These are phyloP conservation scores for Saccharomycopsis sp. DNA, from an alignment of 805 yeast genomes.

Conservation along the genomic window DNA sequence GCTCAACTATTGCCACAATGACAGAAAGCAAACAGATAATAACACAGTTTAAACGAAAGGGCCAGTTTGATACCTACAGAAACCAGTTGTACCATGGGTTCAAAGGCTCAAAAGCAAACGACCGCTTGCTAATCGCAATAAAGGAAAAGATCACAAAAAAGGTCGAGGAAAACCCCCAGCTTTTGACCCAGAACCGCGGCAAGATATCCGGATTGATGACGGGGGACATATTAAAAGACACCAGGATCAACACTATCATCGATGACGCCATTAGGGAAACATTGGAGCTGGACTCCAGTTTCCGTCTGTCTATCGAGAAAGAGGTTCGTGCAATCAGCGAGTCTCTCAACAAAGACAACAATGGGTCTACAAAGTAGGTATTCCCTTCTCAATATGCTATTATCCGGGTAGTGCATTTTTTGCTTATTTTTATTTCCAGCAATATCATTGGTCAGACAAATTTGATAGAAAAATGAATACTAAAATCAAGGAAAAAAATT, in stretches of 20 bases:
- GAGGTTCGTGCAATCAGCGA: neutral
- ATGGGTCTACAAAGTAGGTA: neutral
- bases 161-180: conserved; percentile 3
- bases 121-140: neutral
- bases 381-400: too few species aligned
- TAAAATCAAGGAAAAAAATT: neutral
- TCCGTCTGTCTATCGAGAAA: neutral
- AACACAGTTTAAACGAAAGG: conserved; percentile 15
- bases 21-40: conserved; percentile 13
- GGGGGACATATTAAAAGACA: conserved; percentile 16
- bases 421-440: neutral
- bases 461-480: neutral
- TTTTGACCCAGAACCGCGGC: conserved; percentile 14
- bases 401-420: too few species aligned
- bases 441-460: neutral
- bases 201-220: conserved; percentile 18
- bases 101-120: neutral
- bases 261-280: conserved; percentile 4
- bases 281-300: neutral
- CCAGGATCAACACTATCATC: conserved; percentile 10
- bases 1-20: neutral
- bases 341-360: neutral
- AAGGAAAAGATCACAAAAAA: conserved; percentile 9
- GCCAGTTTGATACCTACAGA: conserved; percentile 16
- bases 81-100: conserved; percentile 8